A percentile compares a stretch with the other conserved stretches of the same genome.
These are phyloP conservation scores for Xylaria sp. DNA, from an alignment of 2,329 filamentous ascomycete genomes.

Conservation along the genomic window DNA sequence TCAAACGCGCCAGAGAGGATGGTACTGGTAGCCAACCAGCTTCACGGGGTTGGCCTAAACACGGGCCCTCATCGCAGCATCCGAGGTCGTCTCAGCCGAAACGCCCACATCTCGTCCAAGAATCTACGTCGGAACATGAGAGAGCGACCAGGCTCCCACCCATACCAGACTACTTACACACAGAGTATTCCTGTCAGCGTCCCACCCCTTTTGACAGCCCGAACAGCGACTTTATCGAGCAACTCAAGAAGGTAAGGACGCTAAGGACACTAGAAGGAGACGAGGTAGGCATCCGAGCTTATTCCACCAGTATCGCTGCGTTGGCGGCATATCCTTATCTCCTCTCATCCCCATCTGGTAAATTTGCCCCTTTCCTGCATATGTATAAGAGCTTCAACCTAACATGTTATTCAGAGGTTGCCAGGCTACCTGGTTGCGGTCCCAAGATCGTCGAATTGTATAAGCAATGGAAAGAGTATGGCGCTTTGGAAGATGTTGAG, in stretches of 20 bases:
- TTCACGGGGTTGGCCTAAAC: constrained; percentile 9
- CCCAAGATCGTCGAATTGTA: constrained; percentile 79
- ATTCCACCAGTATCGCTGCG: constrained; percentile 84
- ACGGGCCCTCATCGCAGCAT: constrained; percentile 25
- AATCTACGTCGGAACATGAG: constrained; percentile 82
- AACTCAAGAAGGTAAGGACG: constrained; percentile 76
- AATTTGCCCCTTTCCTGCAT: constrained; percentile 46
- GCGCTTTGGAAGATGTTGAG: constrained; percentile 66
- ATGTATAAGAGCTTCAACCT: constrained; percentile 22
- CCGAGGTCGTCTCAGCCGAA: constrained; percentile 43
- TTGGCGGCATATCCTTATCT: constrained; percentile 77
- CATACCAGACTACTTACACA: constrained; percentile 69
- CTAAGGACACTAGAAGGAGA: constrained; percentile 75
- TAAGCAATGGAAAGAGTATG: constrained; percentile 71
- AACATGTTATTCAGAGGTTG: constrained; percentile 48
- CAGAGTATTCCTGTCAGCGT: constrained; percentile 81
- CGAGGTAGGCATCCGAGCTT: constrained; percentile 80
- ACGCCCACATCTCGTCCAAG: constrained; percentile 57
- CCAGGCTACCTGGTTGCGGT: constrained; percentile 77
- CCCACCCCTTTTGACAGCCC: constrained; percentile 71
- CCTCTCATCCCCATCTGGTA: constrained; percentile 51
- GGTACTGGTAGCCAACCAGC: constrained; percentile 21
- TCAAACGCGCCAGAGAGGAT: constrained; percentile 42
- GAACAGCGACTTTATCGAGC: constrained; percentile 76
- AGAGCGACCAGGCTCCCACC: constrained; percentile 61